Evolutionary conservation across 2,329 filamentous ascomycete genomes (phyloP), one percentile per base, ranked within the genome.

Genomic region (Lanzia echinophila): DNA sequence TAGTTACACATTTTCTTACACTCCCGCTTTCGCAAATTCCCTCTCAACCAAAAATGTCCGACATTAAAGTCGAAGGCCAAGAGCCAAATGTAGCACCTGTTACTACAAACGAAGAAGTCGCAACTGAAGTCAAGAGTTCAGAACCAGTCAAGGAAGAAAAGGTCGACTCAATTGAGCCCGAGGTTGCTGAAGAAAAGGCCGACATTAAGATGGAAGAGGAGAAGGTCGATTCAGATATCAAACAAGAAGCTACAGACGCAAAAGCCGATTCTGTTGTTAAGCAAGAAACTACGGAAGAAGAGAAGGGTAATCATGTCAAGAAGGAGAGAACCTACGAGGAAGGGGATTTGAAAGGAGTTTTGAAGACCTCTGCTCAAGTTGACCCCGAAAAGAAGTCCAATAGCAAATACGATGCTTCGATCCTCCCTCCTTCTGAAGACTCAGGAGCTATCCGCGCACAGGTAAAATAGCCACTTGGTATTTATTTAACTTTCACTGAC

Each of bases 381-480:
- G 59, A 65, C 13, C 57, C 68, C 57, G 64, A 58, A 19, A 55
- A 61, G 62, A 58, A 73, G 75, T 24, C 41, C 53, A 76, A 78
- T 56, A 75, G 72, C 68, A 81, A 80, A 67, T 81, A 77, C 50
- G 76, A 82, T 64, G 75, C 83, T 46, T 79, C 80, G 43, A 65
- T 70, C 22, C 72, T 75, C 59, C 69, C 77, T 56, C 77, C 81
- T 65, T 81, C 78, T 52, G 76, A 78, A 62, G 83, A 88, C 67
- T 79, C 80, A 1, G 75, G 74, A 28, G 77, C 83, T 69, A 88
- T 88, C 64, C 79, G 83, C 63, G 81, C 81, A 66, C 86, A 87
- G 73, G 81, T 81, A 71, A 62, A 67, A 36, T 32, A 10, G 28
- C 20, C 31, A 19, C 19, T 34, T 31, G 20, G 47, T 50, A 7